Evolutionary conservation across 202 grass and related monocot species (phyloP).

Genomic region (Miscanthus sacchariflorus): DNA sequence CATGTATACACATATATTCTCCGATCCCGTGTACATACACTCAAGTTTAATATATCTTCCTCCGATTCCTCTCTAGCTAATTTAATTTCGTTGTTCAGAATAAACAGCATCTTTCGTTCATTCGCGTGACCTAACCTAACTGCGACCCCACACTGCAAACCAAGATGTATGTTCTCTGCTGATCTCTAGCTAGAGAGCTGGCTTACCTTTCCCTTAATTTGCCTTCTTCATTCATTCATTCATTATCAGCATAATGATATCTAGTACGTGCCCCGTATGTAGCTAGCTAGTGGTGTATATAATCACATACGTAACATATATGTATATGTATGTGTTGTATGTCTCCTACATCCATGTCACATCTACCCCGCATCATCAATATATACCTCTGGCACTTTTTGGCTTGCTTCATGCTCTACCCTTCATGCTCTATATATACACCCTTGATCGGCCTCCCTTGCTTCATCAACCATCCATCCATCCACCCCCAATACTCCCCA

Average conservation of each 20-base stretch:
- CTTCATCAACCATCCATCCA: constrained; percentile 11
- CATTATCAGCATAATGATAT: constrained; percentile 3
- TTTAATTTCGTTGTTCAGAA: background rate
- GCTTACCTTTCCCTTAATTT: background rate
- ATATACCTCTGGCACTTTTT: background rate
- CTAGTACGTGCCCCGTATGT: background rate
- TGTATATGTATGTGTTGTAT: constrained; percentile 4
- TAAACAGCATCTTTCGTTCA: constrained; percentile 36
- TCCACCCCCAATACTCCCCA: background rate
- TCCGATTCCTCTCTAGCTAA: background rate
- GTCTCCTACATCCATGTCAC: constrained; percentile 42
- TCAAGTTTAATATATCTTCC: constrained; percentile 26
- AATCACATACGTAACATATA: background rate
- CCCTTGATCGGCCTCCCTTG: constrained; percentile 7
- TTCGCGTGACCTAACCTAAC: constrained; percentile 52
- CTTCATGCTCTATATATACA: constrained; percentile 8
- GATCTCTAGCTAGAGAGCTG: background rate
- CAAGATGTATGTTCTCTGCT: constrained; percentile 30
- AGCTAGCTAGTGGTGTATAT: background rate
- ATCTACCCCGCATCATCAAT: constrained; percentile 44
- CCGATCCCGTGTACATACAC: constrained; percentile 21
- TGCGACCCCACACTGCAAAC: constrained; percentile 21
- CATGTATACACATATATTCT: constrained; percentile 33
- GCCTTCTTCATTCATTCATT: constrained; percentile 7
- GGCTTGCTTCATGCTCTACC: background rate